A percentile compares a stretch with the other conserved stretches of the same genome.
Conservation (phyloP, 2,329 filamentous ascomycete species). For the Fusarium pininemorale region DNA sequence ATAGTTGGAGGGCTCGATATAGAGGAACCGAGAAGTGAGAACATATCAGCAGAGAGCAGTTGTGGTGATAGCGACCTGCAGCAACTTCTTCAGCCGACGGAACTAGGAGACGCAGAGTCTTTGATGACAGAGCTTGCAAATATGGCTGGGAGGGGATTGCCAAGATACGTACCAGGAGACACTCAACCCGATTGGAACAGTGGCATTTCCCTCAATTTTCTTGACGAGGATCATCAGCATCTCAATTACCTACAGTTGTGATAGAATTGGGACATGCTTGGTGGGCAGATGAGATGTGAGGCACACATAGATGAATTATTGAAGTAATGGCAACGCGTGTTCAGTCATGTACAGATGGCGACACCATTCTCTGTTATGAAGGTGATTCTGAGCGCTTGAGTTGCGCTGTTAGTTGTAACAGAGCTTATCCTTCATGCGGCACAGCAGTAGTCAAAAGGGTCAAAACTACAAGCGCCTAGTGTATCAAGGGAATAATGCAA, state of each 20-base stretch:
- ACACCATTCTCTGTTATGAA: too few relatives aligned
- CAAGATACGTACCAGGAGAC: neutral
- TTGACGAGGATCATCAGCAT: neutral
- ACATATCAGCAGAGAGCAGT: neutral
- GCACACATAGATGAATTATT: too few relatives aligned
- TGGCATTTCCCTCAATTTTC: neutral
- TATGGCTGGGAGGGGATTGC: neutral
- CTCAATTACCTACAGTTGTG: neutral
- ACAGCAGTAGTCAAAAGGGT: accelerated
- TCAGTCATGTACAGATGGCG: accelerated
- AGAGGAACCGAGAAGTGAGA: neutral
- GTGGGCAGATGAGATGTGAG: neutral
- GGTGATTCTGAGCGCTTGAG: too few relatives aligned
- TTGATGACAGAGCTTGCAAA: neutral
- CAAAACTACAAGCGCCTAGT: neutral
- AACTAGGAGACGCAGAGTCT: neutral
- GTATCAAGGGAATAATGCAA: too few relatives aligned
- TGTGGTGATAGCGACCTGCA: neutral
- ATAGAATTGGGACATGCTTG: neutral
- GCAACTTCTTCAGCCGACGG: neutral
- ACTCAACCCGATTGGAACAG: neutral
- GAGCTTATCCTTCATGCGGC: neutral
- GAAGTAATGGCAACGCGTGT: neutral
- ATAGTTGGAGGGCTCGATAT: neutral
- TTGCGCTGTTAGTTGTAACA: accelerated